Conservation (phyloP, 139 green algal genomes). For the Ettlia oleoabundans region DNA sequence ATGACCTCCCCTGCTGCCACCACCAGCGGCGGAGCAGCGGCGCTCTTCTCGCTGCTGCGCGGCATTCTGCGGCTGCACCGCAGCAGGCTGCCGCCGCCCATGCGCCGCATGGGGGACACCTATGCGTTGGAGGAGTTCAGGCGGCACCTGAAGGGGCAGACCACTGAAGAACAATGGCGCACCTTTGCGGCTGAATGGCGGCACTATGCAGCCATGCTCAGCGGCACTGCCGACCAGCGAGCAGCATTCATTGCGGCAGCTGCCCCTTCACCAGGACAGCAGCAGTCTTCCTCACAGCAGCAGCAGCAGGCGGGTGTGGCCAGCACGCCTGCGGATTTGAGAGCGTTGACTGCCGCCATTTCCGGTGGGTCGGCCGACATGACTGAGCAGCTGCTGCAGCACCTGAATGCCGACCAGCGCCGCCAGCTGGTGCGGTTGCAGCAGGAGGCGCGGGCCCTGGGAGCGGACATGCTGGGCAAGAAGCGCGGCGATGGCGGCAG, state of each 20-base stretch:
- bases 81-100: constrained; percentile 62
- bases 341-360: constrained; percentile 2
- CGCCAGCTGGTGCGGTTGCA: constrained; percentile 10
- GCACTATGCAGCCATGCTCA: constrained; percentile 65
- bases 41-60: constrained; percentile 60
- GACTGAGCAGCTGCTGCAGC: constrained; percentile 17
- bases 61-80: constrained; percentile 74
- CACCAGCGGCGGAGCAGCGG: not conserved
- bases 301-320: not conserved
- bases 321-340: not conserved
- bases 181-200: constrained; percentile 76
- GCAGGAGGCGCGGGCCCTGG: constrained; percentile 23
- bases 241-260: no score
- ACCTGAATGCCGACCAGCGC: constrained; percentile 31
- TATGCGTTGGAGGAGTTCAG: constrained; percentile 76
- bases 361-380: not conserved
- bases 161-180: constrained; percentile 68
- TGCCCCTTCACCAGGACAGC: no score
- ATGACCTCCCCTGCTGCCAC: not conserved
- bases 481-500: not conserved
- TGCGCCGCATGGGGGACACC: constrained; percentile 74
- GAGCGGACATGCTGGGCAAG: constrained; percentile 12
- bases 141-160: constrained; percentile 61
- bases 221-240: constrained; percentile 43
- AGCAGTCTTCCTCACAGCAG: no score